Percentiles rank a stretch among this genome's conserved stretches.
phyloP scores from a whole-genome alignment of 1,139 yeast species.

The Kurtzmaniella natalensis region DNA sequence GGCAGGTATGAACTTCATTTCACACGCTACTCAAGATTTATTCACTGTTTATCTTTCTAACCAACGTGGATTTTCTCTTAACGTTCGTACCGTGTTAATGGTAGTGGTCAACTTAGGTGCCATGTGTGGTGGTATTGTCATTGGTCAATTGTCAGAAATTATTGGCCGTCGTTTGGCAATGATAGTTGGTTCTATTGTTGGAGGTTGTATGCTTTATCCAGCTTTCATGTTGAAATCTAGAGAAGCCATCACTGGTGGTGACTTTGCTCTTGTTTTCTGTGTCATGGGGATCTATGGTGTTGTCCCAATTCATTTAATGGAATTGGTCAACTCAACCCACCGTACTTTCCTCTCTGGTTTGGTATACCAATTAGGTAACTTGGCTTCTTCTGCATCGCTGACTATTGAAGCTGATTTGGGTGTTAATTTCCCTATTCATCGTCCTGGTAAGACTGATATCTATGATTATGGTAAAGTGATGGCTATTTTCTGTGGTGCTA shows the following conservation, averaged over 20 bases:
- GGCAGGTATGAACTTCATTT: constrained; percentile 49
- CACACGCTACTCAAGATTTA: constrained; percentile 55
- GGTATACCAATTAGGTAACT: constrained; percentile 37
- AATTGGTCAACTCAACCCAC: constrained; percentile 32
- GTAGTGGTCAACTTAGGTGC: constrained; percentile 49
- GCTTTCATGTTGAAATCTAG: constrained; percentile 14
- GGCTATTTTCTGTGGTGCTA: constrained; percentile 37
- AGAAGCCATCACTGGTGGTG: constrained; percentile 15
- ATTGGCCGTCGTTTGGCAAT: constrained; percentile 47
- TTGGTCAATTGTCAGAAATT: constrained; percentile 43
- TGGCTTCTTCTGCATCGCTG: constrained; percentile 32
- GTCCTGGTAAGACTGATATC: constrained; percentile 16
- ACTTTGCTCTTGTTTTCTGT: constrained; percentile 22
- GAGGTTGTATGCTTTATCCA: constrained; percentile 34
- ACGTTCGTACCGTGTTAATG: constrained; percentile 41
- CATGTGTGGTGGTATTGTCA: constrained; percentile 43
- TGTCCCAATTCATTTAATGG: constrained; percentile 32
- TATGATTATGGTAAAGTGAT: constrained; percentile 35
- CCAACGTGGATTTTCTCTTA: constrained; percentile 30
- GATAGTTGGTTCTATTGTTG: constrained; percentile 23
- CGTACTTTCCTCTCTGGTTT: constrained; percentile 35
- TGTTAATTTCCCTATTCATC: constrained; percentile 23
- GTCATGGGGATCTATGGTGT: constrained; percentile 41
- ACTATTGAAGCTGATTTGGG: constrained; percentile 36
- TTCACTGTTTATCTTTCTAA: constrained; percentile 44